Evolutionary conservation across 352 stramenopile genomes (phyloP).

Genomic region (Phytophthora pseudosyringae): DNA sequence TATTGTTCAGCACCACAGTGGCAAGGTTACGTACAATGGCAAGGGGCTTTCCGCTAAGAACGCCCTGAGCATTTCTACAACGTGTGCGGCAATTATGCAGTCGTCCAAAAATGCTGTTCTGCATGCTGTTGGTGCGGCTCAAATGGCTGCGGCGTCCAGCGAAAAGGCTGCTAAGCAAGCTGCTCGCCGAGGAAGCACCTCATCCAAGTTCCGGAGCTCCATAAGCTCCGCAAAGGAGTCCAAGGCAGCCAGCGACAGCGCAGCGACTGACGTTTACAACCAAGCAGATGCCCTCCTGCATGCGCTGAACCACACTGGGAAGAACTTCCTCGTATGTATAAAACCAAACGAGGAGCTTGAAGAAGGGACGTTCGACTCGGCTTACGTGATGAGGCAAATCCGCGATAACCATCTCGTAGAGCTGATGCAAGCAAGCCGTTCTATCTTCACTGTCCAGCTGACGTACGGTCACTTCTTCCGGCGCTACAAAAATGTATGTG

Average conservation of each 20-base stretch:
- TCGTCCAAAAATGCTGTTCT: slow-evolving; percentile 84
- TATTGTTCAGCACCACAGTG: slow-evolving; percentile 72
- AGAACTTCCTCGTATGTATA: slow-evolving; percentile 86
- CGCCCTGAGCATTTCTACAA: slow-evolving; percentile 76
- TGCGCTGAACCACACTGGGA: slow-evolving; percentile 73
- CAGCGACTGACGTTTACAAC: slow-evolving; percentile 64
- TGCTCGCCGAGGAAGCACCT: slow-evolving; percentile 32
- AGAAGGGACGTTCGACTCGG: slow-evolving; percentile 69
- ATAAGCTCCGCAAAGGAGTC: slow-evolving; percentile 55
- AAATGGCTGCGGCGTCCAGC: slow-evolving; percentile 64
- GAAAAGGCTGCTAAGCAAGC: slow-evolving; percentile 53
- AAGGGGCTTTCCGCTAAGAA: slow-evolving; percentile 77
- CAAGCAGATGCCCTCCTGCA: slow-evolving; percentile 74
- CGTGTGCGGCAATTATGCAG: slow-evolving; percentile 84
- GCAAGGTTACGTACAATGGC: slow-evolving; percentile 80
- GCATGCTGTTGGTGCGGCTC: slow-evolving; percentile 68
- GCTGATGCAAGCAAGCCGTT: slow-evolving; percentile 75
- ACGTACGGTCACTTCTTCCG: slow-evolving; percentile 85
- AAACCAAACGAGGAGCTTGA: slow-evolving; percentile 76
- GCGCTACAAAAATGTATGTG: slow-evolving; percentile 84
- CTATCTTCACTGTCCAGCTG: slow-evolving; percentile 77
- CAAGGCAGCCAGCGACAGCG: slow-evolving; percentile 48
- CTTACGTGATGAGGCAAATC: slow-evolving; percentile 77
- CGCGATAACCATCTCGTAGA: slow-evolving; percentile 73
- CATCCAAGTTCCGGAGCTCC: slow-evolving; percentile 54